Conservation (phyloP, 768 basidiomycete species). For the Rubroboletus pulcherrimus region DNA sequence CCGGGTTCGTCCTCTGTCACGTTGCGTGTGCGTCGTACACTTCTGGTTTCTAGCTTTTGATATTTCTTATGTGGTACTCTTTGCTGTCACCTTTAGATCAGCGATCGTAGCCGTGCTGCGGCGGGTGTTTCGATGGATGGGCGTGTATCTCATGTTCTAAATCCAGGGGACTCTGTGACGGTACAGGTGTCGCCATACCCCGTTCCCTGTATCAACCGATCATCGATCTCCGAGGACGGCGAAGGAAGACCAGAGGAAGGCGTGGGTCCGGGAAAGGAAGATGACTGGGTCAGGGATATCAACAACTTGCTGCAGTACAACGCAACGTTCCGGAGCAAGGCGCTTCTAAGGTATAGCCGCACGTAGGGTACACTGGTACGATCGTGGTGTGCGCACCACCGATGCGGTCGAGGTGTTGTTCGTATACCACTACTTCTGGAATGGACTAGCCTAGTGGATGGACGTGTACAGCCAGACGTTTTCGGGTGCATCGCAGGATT, state of each 20-base stretch:
- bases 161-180: constrained; percentile 81
- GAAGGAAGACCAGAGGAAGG: constrained; percentile 52
- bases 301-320: constrained; percentile 94
- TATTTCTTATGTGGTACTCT: background rate
- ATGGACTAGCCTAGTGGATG: too few relatives aligned
- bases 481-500: too few relatives aligned
- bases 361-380: constrained; percentile 19
- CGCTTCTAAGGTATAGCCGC: constrained; percentile 70
- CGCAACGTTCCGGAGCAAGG: constrained; percentile 88
- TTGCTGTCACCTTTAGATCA: constrained; percentile 51
- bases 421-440: too few relatives aligned
- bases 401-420: background rate
- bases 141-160: constrained; percentile 74
- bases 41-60: background rate
- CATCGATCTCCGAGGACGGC: constrained; percentile 59
- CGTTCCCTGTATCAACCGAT: constrained; percentile 89
- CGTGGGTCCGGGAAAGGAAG: constrained; percentile 75
- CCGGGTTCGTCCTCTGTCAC: constrained; percentile 78
- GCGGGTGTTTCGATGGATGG: constrained; percentile 95
- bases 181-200: constrained; percentile 85
- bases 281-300: constrained; percentile 97
- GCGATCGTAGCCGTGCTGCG: constrained; percentile 77
- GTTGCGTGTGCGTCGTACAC: constrained; percentile 52
- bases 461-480: too few relatives aligned
- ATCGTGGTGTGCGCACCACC: constrained; percentile 9